Conservation (phyloP, 805 yeast species). For the Saccharomycopsis schoenii region DNA sequence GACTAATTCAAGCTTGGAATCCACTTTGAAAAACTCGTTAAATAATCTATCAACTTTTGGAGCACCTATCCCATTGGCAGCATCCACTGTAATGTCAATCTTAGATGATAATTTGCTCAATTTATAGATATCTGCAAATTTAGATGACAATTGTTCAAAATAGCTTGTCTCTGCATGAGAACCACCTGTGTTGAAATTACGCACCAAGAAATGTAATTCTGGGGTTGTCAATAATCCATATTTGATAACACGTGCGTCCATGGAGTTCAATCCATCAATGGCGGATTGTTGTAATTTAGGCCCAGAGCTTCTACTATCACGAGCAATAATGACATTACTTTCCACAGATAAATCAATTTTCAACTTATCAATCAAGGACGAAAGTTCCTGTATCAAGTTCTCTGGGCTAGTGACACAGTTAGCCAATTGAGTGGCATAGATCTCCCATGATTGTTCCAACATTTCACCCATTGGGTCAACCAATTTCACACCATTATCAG, state of each 20-base stretch:
- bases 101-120: constrained; percentile 19
- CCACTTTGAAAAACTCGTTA: constrained; percentile 29
- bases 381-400: constrained; percentile 33
- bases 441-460: constrained; percentile 81
- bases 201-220: constrained; percentile 80
- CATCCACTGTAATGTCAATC: constrained; percentile 59
- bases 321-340: constrained; percentile 55
- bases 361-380: constrained; percentile 30
- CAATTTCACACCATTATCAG: constrained; percentile 86
- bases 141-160: constrained; percentile 46
- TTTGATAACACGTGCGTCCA: constrained; percentile 39
- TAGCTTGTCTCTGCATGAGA: constrained; percentile 58
- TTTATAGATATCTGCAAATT: constrained; percentile 39
- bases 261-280: constrained; percentile 46
- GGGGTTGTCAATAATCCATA: constrained; percentile 83
- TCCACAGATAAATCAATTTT: constrained; percentile 36
- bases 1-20: constrained; percentile 33
- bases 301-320: constrained; percentile 86
- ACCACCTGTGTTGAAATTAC: constrained; percentile 52
- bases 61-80: constrained; percentile 97
- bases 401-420: constrained; percentile 43
- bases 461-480: constrained; percentile 90
- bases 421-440: constrained; percentile 68
- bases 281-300: constrained; percentile 51
- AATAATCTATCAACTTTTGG: constrained; percentile 50